Evolutionary conservation across 139 green algal species (phyloP), one percentile per base, ranked within the genome.

Genomic region (Astrephomene gubernaculifera): DNA sequence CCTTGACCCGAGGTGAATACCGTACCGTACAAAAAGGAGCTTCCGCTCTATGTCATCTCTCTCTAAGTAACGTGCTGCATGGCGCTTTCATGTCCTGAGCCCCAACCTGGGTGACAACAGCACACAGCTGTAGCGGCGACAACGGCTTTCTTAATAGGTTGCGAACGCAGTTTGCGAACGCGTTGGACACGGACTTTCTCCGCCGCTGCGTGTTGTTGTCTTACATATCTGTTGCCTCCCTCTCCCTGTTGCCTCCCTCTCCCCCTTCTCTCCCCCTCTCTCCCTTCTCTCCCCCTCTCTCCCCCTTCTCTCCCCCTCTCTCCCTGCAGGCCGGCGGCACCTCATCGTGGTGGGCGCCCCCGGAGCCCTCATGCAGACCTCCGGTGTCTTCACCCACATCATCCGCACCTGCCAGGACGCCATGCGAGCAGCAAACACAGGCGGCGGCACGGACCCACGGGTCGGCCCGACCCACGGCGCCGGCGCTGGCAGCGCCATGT

Each of bases 1-100:
- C 95, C 4, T 88, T 98, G 0, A 98, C 93, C 0, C 83, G 95
- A 10, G 95, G 76, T 83, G 39, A 31, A n/a, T n/a, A n/a, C n/a
- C n/a, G n/a, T n/a, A n/a, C n/a, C n/a, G n/a, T n/a, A n/a, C n/a
- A n/a, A n/a, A n/a, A n/a, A n/a, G n/a, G n/a, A n/a, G n/a, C n/a
- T n/a, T n/a, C n/a, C n/a, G n/a, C n/a, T n/a, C n/a, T n/a, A n/a
- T n/a, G n/a, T n/a, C n/a, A n/a, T n/a, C n/a, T n/a, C n/a, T n/a
- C n/a, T n/a, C n/a, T n/a, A n/a, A n/a, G n/a, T n/a, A n/a, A n/a
- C n/a, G n/a, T n/a, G n/a, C n/a, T n/a, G n/a, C n/a, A n/a, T n/a
- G n/a, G n/a, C n/a, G n/a, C n/a, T n/a, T n/a, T n/a, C n/a, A n/a
- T n/a, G n/a, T n/a, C n/a, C n/a, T n/a, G n/a, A n/a, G n/a, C n/a